Base-by-base conservation (phyloP, 2,329 filamentous ascomycete genomes). In the Didymella sp. region DNA sequence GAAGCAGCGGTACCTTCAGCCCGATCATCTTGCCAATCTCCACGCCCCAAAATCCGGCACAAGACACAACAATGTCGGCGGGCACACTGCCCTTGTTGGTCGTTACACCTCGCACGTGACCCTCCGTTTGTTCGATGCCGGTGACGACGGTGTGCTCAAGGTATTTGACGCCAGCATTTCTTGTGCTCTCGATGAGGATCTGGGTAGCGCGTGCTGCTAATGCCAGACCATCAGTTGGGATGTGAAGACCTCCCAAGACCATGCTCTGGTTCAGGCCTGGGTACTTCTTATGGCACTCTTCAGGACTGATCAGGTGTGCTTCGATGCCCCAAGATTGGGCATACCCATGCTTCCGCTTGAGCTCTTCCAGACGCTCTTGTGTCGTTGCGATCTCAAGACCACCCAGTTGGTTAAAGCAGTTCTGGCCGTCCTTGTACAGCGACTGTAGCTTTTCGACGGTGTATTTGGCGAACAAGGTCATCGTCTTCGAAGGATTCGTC, bases 21-120 rank as follows among this genome's bases (percentile, higher is more conserved):
- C 80, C 85, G 38, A 84, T 79, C 85, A 88, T 86, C 6, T 81
- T 82, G 21, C 86, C 86, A 6, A 88, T 77, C 67, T 88, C 85
- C 7, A 87, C 86, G 11, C 86, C 86, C 86, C 86, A 88, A 70
- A 88, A 86, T 0, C 86, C 86, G 6, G 85, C 86, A 59, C 86
- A 88, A 1, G 85, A 87, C 33, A 88, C 73, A 47, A 88, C 78
- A 22, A 87, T 83, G 51, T 88, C 86, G 0, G 85, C 85, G 0
- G 82, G 75, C 19, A 87, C 77, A 0, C 67, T 80, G 21, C 81
- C 81, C 4, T 72, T 72, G 1, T 77, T 73, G 0, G 84, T 87
- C 1, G 60, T 73, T 0, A 88, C 85, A 2, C 85, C 85, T 0
- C 84, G 87, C 12, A 87, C 84, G 2, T 72, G 78, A 17, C 80